Percentiles rank a stretch among this genome's conserved stretches.
Evolutionary conservation across 2,329 filamentous ascomycete species (phyloP).

Genomic region (Botrytis tulipae): DNA sequence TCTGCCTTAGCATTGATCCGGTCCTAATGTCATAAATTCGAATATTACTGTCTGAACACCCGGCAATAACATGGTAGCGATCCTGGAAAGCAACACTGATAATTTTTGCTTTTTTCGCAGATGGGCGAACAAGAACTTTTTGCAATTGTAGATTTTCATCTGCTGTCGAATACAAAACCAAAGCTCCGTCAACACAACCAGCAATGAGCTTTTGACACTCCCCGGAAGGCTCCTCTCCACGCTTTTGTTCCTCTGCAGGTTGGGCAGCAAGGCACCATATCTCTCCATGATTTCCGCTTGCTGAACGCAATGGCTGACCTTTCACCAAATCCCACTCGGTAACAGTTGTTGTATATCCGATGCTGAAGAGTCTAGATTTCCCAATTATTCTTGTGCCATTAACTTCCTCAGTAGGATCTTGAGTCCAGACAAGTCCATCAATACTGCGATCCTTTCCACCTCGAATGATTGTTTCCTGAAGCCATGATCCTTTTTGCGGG

Average conservation of each 20-base stretch:
- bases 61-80: constrained; percentile 77
- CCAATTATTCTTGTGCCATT: constrained; percentile 62
- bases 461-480: constrained; percentile 81
- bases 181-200: constrained; percentile 87
- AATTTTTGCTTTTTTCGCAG: constrained; percentile 82
- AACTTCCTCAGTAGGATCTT: constrained; percentile 72
- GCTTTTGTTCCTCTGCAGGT: constrained; percentile 46
- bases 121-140: constrained; percentile 69
- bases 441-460: constrained; percentile 84
- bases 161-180: constrained; percentile 82
- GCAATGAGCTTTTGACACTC: constrained; percentile 67
- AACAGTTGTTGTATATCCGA: constrained; percentile 86
- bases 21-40: constrained; percentile 83
- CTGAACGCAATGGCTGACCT: constrained; percentile 74
- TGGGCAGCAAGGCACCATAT: constrained; percentile 96
- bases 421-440: constrained; percentile 88
- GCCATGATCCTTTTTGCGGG: constrained; percentile 71
- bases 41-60: constrained; percentile 96
- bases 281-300: constrained; percentile 89
- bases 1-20: constrained; percentile 71
- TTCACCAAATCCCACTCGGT: constrained; percentile 93
- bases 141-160: constrained; percentile 81
- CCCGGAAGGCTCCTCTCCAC: constrained; percentile 39
- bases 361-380: constrained; percentile 86
- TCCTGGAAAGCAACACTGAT: constrained; percentile 90